These are phyloP conservation scores for Helichrysum umbraculigerum DNA, from an alignment of 129 eudicot species.

Conservation along the genomic window DNA sequence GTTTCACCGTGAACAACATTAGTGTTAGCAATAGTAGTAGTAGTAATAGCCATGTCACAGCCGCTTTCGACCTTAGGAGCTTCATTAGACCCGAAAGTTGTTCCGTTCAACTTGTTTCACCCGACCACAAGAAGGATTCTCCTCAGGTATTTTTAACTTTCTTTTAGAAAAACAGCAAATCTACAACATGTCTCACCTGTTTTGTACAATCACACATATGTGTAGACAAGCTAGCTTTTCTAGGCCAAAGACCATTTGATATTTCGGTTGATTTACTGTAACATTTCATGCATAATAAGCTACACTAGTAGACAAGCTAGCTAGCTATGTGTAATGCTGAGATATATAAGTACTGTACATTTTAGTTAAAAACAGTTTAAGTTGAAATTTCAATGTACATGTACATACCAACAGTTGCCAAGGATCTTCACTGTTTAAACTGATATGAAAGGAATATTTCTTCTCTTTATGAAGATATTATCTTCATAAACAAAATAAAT, in stretches of 20 bases:
- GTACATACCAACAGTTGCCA: slow-evolving; percentile 26
- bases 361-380: slow-evolving; percentile 12
- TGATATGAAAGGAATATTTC: slow-evolving; percentile 28
- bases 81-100: slow-evolving; percentile 81
- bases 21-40: slow-evolving; percentile 25
- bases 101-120: slow-evolving; percentile 49
- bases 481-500: slow-evolving; percentile 12
- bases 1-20: slow-evolving; percentile 33
- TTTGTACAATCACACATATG: not conserved
- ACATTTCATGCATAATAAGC: slow-evolving; percentile 16
- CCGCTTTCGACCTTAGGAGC: slow-evolving; percentile 78
- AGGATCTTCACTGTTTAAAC: slow-evolving; percentile 39
- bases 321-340: slow-evolving; percentile 19
- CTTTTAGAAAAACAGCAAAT: not conserved
- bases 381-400: slow-evolving; percentile 20
- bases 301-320: slow-evolving; percentile 18
- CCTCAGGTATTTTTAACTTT: slow-evolving; percentile 43
- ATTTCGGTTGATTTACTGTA: not conserved
- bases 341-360: slow-evolving; percentile 20
- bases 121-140: slow-evolving; percentile 53
- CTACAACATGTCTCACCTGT: not conserved
- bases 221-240: not conserved
- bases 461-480: slow-evolving; percentile 24
- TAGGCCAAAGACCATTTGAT: not conserved
- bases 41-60: slow-evolving; percentile 20